These are phyloP conservation scores for Aureobasidium sp. DNA, from an alignment of 2,329 filamentous ascomycete genomes.

Conservation along the genomic window DNA sequence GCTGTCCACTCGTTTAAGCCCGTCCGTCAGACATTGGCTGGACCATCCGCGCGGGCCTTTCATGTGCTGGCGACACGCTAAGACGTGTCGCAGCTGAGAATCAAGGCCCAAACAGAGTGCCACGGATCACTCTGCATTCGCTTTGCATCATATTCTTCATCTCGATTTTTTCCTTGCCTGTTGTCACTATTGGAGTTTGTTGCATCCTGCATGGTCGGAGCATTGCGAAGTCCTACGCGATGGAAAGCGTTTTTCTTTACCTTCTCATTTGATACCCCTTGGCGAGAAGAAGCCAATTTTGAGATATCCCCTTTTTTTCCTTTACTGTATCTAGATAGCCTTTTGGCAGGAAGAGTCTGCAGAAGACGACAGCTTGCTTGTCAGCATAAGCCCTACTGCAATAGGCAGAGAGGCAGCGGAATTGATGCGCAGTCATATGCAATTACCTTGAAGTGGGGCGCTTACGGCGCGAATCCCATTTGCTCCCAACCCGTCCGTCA, in stretches of 20 bases:
- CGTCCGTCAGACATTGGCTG: constrained; percentile 14
- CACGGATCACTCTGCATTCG: constrained; percentile 15
- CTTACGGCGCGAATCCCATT: constrained; percentile 13
- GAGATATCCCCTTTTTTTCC: constrained; percentile 11
- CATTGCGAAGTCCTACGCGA: constrained; percentile 3
- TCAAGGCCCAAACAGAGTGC: constrained; percentile 14
- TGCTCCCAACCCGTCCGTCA: constrained; percentile 7
- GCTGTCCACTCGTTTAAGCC: constrained; percentile 10
- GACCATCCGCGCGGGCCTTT: constrained; percentile 13
- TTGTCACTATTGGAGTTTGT: not conserved
- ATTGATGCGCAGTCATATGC: constrained; percentile 14
- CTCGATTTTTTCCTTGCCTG: not conserved
- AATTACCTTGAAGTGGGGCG: constrained; percentile 8
- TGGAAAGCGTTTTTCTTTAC: constrained; percentile 8
- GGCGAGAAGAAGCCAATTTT: constrained; percentile 4
- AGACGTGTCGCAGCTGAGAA: constrained; percentile 5
- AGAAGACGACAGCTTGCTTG: constrained; percentile 10
- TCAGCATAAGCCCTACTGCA: constrained; percentile 4
- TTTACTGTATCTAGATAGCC: constrained; percentile 11
- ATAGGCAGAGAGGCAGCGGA: constrained; percentile 13
- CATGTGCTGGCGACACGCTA: not conserved
- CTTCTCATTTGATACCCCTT: constrained; percentile 14
- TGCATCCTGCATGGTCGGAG: constrained; percentile 13
- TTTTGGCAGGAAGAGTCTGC: constrained; percentile 7
- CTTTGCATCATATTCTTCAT: constrained; percentile 7